These are phyloP conservation scores for Solanum sitiens DNA, from an alignment of 257 asterid species.

Conservation along the genomic window DNA sequence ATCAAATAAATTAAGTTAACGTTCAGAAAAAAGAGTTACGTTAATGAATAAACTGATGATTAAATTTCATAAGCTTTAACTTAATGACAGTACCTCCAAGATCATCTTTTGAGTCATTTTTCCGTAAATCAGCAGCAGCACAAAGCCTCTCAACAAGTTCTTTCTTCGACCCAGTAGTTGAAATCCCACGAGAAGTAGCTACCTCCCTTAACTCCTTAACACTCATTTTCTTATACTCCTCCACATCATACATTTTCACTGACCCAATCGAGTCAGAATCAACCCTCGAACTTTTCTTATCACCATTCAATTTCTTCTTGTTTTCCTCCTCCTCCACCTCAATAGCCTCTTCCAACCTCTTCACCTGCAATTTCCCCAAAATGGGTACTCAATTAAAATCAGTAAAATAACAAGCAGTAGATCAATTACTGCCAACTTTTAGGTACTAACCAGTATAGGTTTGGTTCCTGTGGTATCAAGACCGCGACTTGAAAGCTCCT, in stretches of 20 bases:
- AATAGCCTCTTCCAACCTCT: conserved; percentile 55
- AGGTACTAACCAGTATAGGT: conserved; percentile 35
- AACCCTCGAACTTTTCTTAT: conserved; percentile 47
- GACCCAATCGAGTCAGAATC: conserved; percentile 21
- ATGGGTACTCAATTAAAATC: not conserved
- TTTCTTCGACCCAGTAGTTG: conserved; percentile 50
- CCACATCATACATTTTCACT: conserved; percentile 32
- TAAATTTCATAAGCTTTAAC: not conserved
- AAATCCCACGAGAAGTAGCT: conserved; percentile 48
- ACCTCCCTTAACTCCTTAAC: conserved; percentile 64
- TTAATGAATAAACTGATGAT: not conserved
- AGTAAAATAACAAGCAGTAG: not conserved
- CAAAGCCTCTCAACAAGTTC: conserved; percentile 66
- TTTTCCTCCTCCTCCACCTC: conserved; percentile 20
- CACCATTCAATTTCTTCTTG: conserved; percentile 1
- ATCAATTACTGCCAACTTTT: not conserved
- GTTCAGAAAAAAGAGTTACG: not conserved
- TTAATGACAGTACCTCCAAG: conserved; percentile 22
- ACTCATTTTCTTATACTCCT: conserved; percentile 43
- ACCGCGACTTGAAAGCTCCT: conserved; percentile 56
- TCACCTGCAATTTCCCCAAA: conserved; percentile 28
- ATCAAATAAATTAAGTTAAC: not conserved
- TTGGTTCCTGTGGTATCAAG: conserved; percentile 67
- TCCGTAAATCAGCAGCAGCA: conserved; percentile 6
- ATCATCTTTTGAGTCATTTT: not conserved